phyloP scores from a whole-genome alignment of 208 protist species.

The Spongospora subterranea region DNA sequence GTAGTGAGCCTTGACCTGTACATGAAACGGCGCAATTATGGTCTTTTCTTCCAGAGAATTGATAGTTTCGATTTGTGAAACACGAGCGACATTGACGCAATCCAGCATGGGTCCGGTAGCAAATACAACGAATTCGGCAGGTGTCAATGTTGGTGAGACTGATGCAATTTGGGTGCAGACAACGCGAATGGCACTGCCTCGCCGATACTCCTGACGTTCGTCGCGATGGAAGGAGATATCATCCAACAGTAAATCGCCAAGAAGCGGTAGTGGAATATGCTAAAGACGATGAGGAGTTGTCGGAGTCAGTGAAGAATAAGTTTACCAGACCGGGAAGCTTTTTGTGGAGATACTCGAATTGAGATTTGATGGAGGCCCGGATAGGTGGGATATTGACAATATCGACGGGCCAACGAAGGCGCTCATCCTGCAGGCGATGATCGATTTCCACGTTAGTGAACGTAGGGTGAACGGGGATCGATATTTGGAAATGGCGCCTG shows the following conservation, averaged over 20 bases:
- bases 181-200: not conserved
- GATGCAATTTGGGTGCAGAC: not conserved
- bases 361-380: too few relatives aligned
- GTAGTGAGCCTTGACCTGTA: too few relatives aligned
- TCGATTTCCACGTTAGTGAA: not conserved
- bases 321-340: not conserved
- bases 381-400: not conserved
- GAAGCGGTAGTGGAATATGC: not conserved
- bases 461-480: not conserved
- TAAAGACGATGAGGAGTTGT: not conserved
- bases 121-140: not conserved
- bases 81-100: not conserved
- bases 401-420: not conserved
- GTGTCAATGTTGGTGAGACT: not conserved
- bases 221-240: not conserved
- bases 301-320: not conserved
- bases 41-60: not conserved
- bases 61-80: not conserved
- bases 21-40: not conserved
- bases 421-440: not conserved
- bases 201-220: not conserved
- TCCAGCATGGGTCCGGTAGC: not conserved
- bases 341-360: too few relatives aligned
- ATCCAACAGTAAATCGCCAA: not conserved
- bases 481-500: not conserved